These are phyloP conservation scores for Hemisphaericaspora lyxosophila DNA, from an alignment of 1,139 yeast species.

Conservation along the genomic window DNA sequence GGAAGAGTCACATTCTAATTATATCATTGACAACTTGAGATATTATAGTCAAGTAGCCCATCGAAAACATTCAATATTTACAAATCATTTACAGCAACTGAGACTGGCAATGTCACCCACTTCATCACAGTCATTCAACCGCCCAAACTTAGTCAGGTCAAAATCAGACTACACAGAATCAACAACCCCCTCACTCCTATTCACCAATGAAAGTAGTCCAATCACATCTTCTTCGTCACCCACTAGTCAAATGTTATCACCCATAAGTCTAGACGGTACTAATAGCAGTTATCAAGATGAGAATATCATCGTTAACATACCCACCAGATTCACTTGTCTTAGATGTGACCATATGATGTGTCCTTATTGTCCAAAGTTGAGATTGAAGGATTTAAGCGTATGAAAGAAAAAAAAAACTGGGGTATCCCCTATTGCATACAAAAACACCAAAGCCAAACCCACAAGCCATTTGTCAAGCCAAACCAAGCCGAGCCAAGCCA, in stretches of 20 bases:
- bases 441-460: too few species aligned
- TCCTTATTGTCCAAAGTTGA: constrained; percentile 49
- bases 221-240: constrained; percentile 2
- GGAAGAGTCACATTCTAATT: constrained; percentile 7
- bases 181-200: neutral
- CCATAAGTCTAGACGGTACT: constrained; percentile 9
- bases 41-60: constrained; percentile 33
- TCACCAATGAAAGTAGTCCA: neutral
- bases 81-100: constrained; percentile 1
- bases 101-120: neutral
- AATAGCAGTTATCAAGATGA: constrained; percentile 13
- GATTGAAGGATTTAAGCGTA: constrained; percentile 43
- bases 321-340: constrained; percentile 43
- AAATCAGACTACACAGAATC: constrained; percentile 1
- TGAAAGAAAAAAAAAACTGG: neutral
- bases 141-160: neutral
- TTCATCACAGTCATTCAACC: neutral
- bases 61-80: constrained; percentile 16
- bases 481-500: too few species aligned
- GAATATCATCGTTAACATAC: constrained; percentile 19
- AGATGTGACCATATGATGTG: constrained; percentile 56
- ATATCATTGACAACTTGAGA: constrained; percentile 20
- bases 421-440: too few species aligned
- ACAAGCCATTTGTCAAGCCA: too few species aligned
- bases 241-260: constrained; percentile 10